phyloP scores from a whole-genome alignment of 2,329 filamentous ascomycete species.

The Penicillium sp. region DNA sequence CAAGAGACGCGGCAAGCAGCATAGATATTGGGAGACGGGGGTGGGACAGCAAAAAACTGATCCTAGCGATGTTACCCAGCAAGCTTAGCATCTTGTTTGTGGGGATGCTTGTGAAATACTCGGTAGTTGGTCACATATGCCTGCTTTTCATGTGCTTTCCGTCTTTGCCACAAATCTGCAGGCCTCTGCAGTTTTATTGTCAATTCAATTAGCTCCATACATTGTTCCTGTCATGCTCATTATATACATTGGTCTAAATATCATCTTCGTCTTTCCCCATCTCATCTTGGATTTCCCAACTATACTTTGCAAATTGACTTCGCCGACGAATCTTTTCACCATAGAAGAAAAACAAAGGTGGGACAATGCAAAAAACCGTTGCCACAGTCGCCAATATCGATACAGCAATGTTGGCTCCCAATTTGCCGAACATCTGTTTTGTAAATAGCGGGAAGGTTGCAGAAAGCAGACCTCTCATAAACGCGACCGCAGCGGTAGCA shows the following conservation, averaged over 20 bases:
- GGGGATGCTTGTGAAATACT: not conserved
- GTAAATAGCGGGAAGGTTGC: constrained; percentile 46
- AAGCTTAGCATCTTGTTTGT: not conserved
- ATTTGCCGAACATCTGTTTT: constrained; percentile 39
- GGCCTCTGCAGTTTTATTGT: not conserved
- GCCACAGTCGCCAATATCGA: constrained; percentile 45
- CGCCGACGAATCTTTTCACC: constrained; percentile 37
- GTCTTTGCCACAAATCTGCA: not conserved
- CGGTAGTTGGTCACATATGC: not conserved
- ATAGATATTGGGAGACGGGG: constrained; percentile 41
- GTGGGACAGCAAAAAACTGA: not conserved
- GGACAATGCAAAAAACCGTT: constrained; percentile 42
- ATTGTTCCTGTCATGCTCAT: not conserved
- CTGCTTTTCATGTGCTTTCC: not conserved
- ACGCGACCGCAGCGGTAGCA: constrained; percentile 45
- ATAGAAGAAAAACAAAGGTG: constrained; percentile 40
- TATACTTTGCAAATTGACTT: constrained; percentile 42
- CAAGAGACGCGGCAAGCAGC: constrained; percentile 35
- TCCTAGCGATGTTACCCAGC: not conserved
- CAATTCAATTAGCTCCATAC: not conserved
- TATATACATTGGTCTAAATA: constrained; percentile 5
- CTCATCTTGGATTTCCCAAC: constrained; percentile 27
- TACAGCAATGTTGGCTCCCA: constrained; percentile 44
- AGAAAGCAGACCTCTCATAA: constrained; percentile 41
- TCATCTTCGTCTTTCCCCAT: constrained; percentile 25